phyloP scores from a whole-genome alignment of 2,329 filamentous ascomycete genomes.

The Fusarium longipes region DNA sequence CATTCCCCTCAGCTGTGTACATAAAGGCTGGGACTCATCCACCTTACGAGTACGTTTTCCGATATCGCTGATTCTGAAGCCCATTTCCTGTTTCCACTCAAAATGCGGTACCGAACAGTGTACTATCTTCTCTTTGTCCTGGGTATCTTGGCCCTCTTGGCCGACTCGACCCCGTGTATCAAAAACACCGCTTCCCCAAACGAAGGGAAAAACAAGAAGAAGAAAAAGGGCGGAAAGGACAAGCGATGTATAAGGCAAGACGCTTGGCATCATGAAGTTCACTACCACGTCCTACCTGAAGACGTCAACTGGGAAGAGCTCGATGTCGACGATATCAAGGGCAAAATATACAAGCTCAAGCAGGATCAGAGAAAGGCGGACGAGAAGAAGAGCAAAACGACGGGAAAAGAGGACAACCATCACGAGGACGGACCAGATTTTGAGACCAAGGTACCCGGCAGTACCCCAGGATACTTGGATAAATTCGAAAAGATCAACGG shows the following conservation, averaged over 20 bases:
- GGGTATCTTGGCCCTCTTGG: not conserved
- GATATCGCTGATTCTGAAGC: rapidly evolving
- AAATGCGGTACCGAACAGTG: not conserved
- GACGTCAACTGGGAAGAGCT: not conserved
- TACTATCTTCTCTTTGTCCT: not conserved
- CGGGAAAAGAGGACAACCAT: too few species aligned
- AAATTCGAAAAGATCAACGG: too few species aligned
- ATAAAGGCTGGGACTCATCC: not conserved
- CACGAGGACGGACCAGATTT: too few species aligned
- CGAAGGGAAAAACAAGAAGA: not conserved
- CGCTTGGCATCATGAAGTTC: not conserved
- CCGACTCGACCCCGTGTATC: not conserved
- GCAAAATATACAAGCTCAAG: not conserved
- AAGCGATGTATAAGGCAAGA: not conserved
- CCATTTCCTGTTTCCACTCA: not conserved
- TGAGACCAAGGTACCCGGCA: too few species aligned
- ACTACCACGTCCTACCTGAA: not conserved
- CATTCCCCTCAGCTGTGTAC: not conserved
- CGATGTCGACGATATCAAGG: rapidly evolving
- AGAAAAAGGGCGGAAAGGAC: not conserved
- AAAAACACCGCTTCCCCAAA: not conserved
- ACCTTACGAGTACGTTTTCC: too few species aligned
- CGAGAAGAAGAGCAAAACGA: not conserved
- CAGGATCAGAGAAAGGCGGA: not conserved
- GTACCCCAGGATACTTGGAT: too few species aligned